Conservation (phyloP, 495 filamentous ascomycete species). For the Hypoxylon perforatum region DNA sequence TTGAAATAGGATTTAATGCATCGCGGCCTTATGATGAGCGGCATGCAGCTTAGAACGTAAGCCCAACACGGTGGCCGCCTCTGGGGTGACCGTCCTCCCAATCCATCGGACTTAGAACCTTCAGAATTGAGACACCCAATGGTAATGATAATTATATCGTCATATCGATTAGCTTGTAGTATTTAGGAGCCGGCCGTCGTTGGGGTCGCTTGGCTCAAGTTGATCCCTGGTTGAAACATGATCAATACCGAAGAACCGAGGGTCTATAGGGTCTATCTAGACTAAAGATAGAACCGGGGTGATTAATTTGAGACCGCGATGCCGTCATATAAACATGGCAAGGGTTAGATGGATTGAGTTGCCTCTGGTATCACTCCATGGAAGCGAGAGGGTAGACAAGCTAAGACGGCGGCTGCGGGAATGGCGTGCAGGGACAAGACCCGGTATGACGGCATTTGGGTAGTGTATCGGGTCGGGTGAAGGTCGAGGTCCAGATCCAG, state of each 20-base stretch:
- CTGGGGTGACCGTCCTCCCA: constrained; percentile 9
- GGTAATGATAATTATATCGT: constrained; percentile 1
- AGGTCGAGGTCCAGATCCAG: constrained; percentile 1
- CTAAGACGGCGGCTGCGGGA: constrained; percentile 20
- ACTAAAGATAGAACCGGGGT: constrained; percentile 3
- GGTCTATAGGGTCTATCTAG: background rate
- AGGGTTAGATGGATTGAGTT: constrained; percentile 22
- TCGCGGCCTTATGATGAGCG: constrained; percentile 23
- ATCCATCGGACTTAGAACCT: constrained; percentile 6
- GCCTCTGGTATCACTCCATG: constrained; percentile 25
- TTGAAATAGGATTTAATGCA: constrained; percentile 11
- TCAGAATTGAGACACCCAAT: constrained; percentile 1
- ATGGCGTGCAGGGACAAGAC: constrained; percentile 23
- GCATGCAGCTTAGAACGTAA: constrained; percentile 31
- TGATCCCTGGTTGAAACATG: constrained; percentile 1
- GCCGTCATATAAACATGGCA: background rate
- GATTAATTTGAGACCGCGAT: constrained; percentile 11
- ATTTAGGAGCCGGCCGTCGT: background rate
- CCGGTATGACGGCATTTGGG: constrained; percentile 40
- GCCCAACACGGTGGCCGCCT: constrained; percentile 24
- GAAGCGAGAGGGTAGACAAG: constrained; percentile 18
- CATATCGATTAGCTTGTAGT: constrained; percentile 1
- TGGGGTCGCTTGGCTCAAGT: background rate
- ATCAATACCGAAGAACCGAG: background rate
- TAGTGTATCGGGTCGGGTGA: constrained; percentile 26